Base-by-base conservation (phyloP, 257 asterid genomes). In the Gentiana straminea region DNA sequence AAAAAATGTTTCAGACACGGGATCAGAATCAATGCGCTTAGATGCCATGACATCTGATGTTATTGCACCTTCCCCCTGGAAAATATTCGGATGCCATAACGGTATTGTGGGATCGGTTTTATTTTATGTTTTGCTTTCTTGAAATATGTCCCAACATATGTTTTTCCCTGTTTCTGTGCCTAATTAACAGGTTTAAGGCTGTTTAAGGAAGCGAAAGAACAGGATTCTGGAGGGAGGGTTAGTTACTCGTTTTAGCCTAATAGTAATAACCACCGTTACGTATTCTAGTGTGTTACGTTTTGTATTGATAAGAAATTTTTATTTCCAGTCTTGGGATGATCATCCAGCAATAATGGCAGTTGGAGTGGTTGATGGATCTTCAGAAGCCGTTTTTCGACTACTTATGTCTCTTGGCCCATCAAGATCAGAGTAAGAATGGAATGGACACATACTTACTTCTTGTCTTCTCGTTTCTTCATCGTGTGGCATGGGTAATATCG, bases 291-390 rank as follows among this genome's bases (percentile, higher is more conserved):
- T 43, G 37, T 37, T 35, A 54, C 11, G 43, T 48, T 66, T 39
- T 34, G 35, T 34, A 34, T 64, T 51, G 51, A 53, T 38, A 37
- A n/a, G 52, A 54, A 34, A 35, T 50, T 41, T 13, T 56, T 64
- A 34, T 71, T 75, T 73, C 85, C 67, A 68, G 78, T 52, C 1
- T 37, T 76, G 87, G 94, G 93, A 73, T 50, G 74, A 67, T 67
- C 83, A 75, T 70, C 93, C 97, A 10, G 97, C 97, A 70, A 80
- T 89, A 68, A 89, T 89, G 97, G 94, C 93, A 33, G 95, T 86
- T 72, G 97, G 97, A 65, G 94, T 86, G 60, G 77, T 86, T 65
- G 94, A 86, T 64, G 95, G 84, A 59, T 73, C 87, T 64, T 86
- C 97, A 48, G 97, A 89, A 77, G 92, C 95, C 62, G 75, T 84